Conservation (phyloP, 345 rosid species). For the Cardamine chenopodiifolia region DNA sequence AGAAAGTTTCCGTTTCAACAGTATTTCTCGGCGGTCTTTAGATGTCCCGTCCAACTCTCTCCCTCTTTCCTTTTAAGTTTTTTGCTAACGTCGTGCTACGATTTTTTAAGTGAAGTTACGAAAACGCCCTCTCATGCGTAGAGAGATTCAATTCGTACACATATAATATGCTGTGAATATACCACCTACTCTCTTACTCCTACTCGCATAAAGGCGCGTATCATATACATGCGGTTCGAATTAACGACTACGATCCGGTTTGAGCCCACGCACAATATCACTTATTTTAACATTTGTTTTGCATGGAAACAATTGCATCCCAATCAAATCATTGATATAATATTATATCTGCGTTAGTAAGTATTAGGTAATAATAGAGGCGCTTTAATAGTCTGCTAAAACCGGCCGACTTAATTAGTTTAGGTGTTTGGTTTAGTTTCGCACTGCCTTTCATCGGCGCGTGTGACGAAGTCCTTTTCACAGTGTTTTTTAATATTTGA, state of each 20-base stretch:
- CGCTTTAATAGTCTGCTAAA: neutral
- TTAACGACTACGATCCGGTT: neutral
- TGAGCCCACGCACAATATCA: neutral
- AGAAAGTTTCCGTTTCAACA: conserved; percentile 21
- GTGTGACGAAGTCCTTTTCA: neutral
- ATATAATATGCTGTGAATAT: conserved; percentile 20
- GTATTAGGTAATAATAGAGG: no score
- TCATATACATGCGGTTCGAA: neutral
- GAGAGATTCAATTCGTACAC: conserved; percentile 9
- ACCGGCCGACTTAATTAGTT: neutral
- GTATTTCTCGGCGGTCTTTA: conserved; percentile 19
- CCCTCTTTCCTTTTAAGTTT: neutral
- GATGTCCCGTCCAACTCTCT: conserved; percentile 14
- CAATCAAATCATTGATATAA: neutral
- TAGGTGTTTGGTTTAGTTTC: neutral
- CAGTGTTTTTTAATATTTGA: neutral
- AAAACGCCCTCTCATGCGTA: neutral
- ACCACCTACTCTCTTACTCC: conserved; percentile 1
- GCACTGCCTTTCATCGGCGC: neutral
- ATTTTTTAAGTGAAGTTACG: conserved; percentile 2
- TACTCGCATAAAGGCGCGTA: neutral
- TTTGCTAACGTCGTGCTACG: neutral
- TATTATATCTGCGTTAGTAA: no score
- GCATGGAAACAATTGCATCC: neutral
- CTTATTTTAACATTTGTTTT: neutral